phyloP scores from a whole-genome alignment of 2,329 filamentous ascomycete genomes.

The Xylaria sp. region DNA sequence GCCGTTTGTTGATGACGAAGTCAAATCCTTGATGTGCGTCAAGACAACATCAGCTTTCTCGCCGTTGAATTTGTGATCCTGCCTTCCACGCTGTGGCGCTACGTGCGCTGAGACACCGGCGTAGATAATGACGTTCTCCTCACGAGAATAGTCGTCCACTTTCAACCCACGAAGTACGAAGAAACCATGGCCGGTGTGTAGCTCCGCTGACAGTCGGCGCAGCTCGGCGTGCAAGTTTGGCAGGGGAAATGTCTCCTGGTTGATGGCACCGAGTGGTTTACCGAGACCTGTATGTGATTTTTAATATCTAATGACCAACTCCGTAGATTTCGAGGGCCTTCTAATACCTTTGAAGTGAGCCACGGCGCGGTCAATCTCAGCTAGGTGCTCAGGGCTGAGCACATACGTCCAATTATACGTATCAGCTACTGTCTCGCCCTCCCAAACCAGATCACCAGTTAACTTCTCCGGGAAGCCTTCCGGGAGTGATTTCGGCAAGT shows the following conservation, averaged over 20 bases:
- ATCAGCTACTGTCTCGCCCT: conserved; percentile 59
- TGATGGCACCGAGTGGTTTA: conserved; percentile 56
- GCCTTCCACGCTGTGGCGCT: conserved; percentile 62
- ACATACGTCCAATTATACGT: conserved; percentile 65
- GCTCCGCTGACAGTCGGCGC: conserved; percentile 61
- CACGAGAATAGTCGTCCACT: conserved; percentile 61
- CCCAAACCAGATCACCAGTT: conserved; percentile 65
- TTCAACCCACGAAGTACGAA: conserved; percentile 68
- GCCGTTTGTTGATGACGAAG: conserved; percentile 43
- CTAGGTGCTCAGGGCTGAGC: conserved; percentile 57
- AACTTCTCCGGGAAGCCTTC: conserved; percentile 61
- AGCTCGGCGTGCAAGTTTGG: conserved; percentile 61
- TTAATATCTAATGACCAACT: background rate
- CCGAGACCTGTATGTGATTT: conserved; percentile 30
- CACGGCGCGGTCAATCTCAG: conserved; percentile 59
- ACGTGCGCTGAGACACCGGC: conserved; percentile 69
- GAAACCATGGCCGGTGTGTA: conserved; percentile 69
- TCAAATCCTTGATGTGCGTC: conserved; percentile 71
- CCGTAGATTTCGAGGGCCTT: background rate
- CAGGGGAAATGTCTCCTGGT: conserved; percentile 64
- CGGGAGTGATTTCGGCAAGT: conserved; percentile 56
- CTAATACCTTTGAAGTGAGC: conserved; percentile 55
- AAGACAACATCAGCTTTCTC: conserved; percentile 63
- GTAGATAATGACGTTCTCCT: conserved; percentile 70
- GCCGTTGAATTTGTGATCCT: conserved; percentile 59